Conservation (phyloP, 164 flowering plant genomes). For the Stephania japonica region DNA sequence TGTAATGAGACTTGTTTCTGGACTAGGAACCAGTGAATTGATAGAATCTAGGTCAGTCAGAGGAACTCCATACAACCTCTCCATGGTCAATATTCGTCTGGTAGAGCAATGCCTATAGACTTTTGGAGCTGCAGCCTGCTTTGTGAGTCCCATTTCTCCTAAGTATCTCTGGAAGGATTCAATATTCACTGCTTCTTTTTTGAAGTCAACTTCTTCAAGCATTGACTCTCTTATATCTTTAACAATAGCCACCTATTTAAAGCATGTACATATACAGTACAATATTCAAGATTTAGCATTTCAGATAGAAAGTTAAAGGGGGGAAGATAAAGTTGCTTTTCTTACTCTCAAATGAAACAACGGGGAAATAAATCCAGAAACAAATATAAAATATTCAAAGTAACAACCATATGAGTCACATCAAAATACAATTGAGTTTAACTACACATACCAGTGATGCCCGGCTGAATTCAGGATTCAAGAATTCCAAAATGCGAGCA, state of each 20-base stretch:
- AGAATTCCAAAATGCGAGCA: constrained; percentile 83
- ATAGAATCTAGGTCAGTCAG: constrained; percentile 87
- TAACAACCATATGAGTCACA: too few relatives aligned
- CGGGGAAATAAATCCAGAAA: background rate
- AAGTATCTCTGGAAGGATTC: constrained; percentile 78
- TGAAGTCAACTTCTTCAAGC: constrained; percentile 97
- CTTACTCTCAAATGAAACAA: too few relatives aligned
- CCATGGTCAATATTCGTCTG: constrained; percentile 75
- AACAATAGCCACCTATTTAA: constrained; percentile 75
- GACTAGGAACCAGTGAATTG: constrained; percentile 76
- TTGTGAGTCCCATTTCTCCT: constrained; percentile 76
- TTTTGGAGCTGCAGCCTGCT: constrained; percentile 90
- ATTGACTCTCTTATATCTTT: constrained; percentile 85
- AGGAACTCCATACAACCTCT: constrained; percentile 97
- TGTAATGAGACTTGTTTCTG: constrained; percentile 82
- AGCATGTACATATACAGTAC: constrained; percentile 11
- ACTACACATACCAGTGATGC: constrained; percentile 64
- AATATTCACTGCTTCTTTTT: constrained; percentile 79
- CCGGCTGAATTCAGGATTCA: constrained; percentile 82
- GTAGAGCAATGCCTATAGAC: constrained; percentile 72
- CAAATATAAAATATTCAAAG: too few relatives aligned
- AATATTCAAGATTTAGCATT: background rate
- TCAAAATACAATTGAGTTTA: background rate
- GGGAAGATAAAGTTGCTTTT: background rate
- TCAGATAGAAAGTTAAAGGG: background rate